Base-by-base conservation (phyloP, 176 grass and related monocot species). In the Musa acuminata region DNA sequence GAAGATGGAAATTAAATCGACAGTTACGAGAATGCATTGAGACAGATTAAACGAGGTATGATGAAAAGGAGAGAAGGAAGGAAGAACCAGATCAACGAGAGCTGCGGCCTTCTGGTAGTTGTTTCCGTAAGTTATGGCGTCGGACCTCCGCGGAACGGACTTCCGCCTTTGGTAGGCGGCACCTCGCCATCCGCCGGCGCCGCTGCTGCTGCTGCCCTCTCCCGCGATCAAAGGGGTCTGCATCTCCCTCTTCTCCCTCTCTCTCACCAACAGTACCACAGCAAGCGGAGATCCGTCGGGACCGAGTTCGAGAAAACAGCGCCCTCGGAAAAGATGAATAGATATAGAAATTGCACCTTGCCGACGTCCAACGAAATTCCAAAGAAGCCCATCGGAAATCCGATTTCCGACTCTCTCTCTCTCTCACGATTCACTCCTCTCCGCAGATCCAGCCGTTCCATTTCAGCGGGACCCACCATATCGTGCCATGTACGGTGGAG, bases 41-140 rank as follows among this genome's bases (percentile, higher is more conserved):
- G 1, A 72, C 19, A 72, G 22, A 12, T 59, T 51, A 9, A 76
- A 51, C 10, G 48, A 71, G 20, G 68, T 58, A 27, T 69, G 70
- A 53, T 49, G 49, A 12, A 13, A 10, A 64, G 6, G 20, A 51
- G 57, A 14, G 25, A 50, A 26, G 5, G 55, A 29, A 55, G 21
- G 23, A 27, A 8, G 17, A 55, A 97, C 94, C 20, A 98, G 90
- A 79, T 98, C 94, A 25, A 98, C 94, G 67, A 93, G 94, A 27
- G 94, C 94, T 11, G 94, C 94, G 48, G 94, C 94, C 83, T 98
- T 98, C 94, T 98, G 94, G 85, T 87, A 98, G 72, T 64, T 88
- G 69, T 89, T 83, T 72, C 94, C 90, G 77, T 89, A 82, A 50
- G 94, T 82, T 64, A 98, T 87, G 74, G 94, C 90, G 71, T 93